These are phyloP conservation scores for Saccharum spontaneum DNA, from an alignment of 176 grass and related monocot species.

Conservation along the genomic window DNA sequence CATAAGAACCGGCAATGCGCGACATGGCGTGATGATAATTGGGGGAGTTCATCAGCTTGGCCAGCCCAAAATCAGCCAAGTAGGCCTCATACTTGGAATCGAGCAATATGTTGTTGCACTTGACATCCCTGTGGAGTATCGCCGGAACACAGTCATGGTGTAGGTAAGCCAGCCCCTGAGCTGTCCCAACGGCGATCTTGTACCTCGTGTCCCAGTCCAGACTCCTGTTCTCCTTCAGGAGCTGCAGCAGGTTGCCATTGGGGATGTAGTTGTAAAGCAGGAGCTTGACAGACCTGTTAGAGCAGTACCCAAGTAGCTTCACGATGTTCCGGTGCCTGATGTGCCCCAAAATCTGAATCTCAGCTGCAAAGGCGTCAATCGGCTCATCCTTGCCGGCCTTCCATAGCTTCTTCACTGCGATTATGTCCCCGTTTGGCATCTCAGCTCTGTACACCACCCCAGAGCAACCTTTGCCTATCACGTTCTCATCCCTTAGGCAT, in stretches of 20 bases:
- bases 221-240: constrained; percentile 72
- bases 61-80: constrained; percentile 93
- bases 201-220: constrained; percentile 93
- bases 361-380: constrained; percentile 56
- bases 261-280: constrained; percentile 96
- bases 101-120: constrained; percentile 94
- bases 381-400: constrained; percentile 75
- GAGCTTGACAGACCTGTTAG: constrained; percentile 87
- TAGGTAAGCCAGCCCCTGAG: constrained; percentile 87
- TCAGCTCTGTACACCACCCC: constrained; percentile 93
- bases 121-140: constrained; percentile 91
- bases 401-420: constrained; percentile 95
- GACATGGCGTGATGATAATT: constrained; percentile 91
- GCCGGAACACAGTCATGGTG: constrained; percentile 87
- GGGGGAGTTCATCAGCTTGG: constrained; percentile 97
- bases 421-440: constrained; percentile 82
- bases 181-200: constrained; percentile 73
- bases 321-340: constrained; percentile 98
- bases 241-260: constrained; percentile 86
- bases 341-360: constrained; percentile 94
- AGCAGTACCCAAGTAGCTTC: constrained; percentile 88
- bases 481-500: constrained; percentile 86
- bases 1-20: constrained; percentile 79
- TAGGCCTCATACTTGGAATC: constrained; percentile 85
- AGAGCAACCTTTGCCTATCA: constrained; percentile 92